Evolutionary conservation across 257 asterid genomes (phyloP), one percentile per base, ranked within the genome.

Genomic region (Scutellaria galericulata): DNA sequence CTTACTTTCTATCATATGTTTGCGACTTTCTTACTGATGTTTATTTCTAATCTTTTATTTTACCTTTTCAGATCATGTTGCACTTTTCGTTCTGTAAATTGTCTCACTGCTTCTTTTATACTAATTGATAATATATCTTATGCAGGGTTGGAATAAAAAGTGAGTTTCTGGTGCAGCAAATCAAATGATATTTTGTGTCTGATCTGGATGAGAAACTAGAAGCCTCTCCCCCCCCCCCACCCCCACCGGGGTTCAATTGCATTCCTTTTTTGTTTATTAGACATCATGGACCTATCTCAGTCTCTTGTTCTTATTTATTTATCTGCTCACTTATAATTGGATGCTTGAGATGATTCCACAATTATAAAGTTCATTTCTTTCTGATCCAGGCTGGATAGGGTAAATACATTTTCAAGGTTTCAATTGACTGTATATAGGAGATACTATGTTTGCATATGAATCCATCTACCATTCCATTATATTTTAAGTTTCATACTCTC

Each of bases 61-160:
- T 59, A 62, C 55, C 60, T 46, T 55, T 61, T 7, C 51, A 59
- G 13, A 5, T 65, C 18, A n/a, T 58, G 46, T 12, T 41, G 5
- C 39, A 24, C 20, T 24, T 27, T 35, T 27, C 52, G 76, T 60
- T 73, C 50, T 59, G 52, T 70, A 7, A 73, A 22, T 13, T 66
- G 64, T 52, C n/a, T 20, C 61, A 18, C 39, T 9, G 27, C 41
- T 57, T 45, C 68, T 58, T 39, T 54, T 58, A 24, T 12, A 35
- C 72, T 77, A 18, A 71, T 76, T 14, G 70, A 41, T 75, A 41
- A 31, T 70, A 75, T 68, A 57, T 68, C 40, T 65, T 74, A 68
- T 78, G 84, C 96, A 95, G 99, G 99, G 99, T 42, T 95, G 99
- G 99, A 95, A 85, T 80, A 90, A 95, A 85, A 95, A 88, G 99